A percentile compares a stretch with the other conserved stretches of the same genome.
Conservation (phyloP, 805 yeast genomes). For the Pichia ethanolica region DNA sequence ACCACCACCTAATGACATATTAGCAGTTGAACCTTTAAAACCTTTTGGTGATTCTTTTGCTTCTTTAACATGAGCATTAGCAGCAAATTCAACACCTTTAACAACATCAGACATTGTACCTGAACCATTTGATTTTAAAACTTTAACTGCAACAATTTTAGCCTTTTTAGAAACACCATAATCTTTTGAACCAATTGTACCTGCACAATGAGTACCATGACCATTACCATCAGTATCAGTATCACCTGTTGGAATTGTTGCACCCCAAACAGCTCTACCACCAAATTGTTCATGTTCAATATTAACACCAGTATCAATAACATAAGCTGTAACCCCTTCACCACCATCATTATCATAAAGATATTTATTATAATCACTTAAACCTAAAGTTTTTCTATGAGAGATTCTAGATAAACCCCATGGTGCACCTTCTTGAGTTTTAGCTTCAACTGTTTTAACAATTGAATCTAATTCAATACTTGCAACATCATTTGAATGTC, state of each 20-base stretch:
- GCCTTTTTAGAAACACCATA: conserved; percentile 85
- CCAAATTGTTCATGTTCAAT: conserved; percentile 68
- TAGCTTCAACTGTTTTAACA: conserved; percentile 56
- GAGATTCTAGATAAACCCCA: conserved; percentile 94
- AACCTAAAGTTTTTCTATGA: conserved; percentile 63
- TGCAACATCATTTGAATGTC: conserved; percentile 46
- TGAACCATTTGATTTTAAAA: conserved; percentile 72
- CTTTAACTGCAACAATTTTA: conserved; percentile 74
- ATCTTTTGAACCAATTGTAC: conserved; percentile 74
- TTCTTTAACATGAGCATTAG: conserved; percentile 53
- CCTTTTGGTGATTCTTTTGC: conserved; percentile 48
- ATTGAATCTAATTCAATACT: conserved; percentile 66
- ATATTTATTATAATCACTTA: conserved; percentile 68
- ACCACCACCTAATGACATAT: conserved; percentile 94
- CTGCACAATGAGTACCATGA: conserved; percentile 97
- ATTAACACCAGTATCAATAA: conserved; percentile 85
- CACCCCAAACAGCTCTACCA: conserved; percentile 84
- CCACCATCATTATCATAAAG: conserved; percentile 68
- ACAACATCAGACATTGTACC: conserved; percentile 81
- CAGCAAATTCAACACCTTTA: conserved; percentile 80
- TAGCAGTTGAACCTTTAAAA: conserved; percentile 80
- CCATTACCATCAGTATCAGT: conserved; percentile 79
- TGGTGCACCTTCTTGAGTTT: conserved; percentile 77
- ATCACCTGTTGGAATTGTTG: conserved; percentile 67
- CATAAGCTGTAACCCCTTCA: conserved; percentile 77